These are phyloP conservation scores for Liquidambar formosana DNA, from an alignment of 164 flowering plant species.

Conservation along the genomic window DNA sequence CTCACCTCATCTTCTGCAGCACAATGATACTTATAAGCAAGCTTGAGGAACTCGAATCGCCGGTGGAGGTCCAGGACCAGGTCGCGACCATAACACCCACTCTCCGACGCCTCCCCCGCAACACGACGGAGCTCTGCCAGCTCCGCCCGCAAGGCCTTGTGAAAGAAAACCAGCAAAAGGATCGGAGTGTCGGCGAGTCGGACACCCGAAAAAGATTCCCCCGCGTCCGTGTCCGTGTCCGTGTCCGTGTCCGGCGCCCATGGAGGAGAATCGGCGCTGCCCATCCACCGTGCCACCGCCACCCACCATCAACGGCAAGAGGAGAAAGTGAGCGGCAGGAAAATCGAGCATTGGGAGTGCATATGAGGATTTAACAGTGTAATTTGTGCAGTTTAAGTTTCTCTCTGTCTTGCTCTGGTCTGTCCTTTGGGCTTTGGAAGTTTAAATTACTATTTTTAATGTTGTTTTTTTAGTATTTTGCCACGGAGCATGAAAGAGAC, in stretches of 20 bases:
- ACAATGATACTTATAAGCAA: conserved; percentile 62
- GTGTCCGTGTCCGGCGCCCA: conserved; percentile 10
- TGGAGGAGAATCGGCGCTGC: conserved; percentile 17
- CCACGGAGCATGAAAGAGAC: conserved; percentile 38
- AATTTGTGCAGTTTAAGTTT: not conserved
- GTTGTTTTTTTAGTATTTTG: conserved; percentile 10
- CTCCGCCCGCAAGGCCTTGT: conserved; percentile 67
- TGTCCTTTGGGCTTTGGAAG: not conserved
- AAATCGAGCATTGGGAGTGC: conserved; percentile 10
- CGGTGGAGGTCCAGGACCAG: conserved; percentile 31
- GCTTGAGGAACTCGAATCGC: conserved; percentile 56
- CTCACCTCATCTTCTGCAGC: conserved; percentile 83
- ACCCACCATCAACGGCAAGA: conserved; percentile 23
- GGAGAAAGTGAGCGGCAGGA: conserved; percentile 7
- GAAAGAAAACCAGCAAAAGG: conserved; percentile 58
- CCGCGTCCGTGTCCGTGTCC: conserved; percentile 13
- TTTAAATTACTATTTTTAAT: conserved; percentile 3
- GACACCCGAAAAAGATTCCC: conserved; percentile 15
- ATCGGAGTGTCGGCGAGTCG: conserved; percentile 61
- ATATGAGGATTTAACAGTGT: conserved; percentile 1
- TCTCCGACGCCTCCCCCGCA: conserved; percentile 28
- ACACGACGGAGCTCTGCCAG: conserved; percentile 40
- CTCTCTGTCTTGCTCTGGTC: not conserved
- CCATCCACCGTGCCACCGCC: conserved; percentile 27
- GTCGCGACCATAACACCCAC: conserved; percentile 19